Evolutionary conservation across 2,329 filamentous ascomycete genomes (phyloP).

Genomic region (Teratosphaeria zuluensis): DNA sequence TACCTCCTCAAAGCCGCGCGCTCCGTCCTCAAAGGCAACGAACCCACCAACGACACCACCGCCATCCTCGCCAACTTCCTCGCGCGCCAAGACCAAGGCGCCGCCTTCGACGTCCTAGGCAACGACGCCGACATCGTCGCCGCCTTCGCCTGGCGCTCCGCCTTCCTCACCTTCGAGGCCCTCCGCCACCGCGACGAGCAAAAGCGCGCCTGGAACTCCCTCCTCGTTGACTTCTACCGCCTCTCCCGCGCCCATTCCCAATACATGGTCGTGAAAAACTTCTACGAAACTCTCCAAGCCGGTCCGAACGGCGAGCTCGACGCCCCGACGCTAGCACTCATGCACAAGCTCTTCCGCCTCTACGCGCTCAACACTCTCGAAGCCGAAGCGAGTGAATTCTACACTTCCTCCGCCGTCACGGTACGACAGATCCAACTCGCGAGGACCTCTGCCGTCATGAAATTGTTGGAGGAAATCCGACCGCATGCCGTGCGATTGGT

Average conservation of each 20-base stretch:
- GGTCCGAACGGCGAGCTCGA: slow-evolving; percentile 43
- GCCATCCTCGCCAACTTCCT: slow-evolving; percentile 57
- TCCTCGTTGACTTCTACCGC: slow-evolving; percentile 70
- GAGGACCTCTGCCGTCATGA: slow-evolving; percentile 57
- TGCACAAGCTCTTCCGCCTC: slow-evolving; percentile 59
- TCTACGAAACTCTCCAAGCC: slow-evolving; percentile 58
- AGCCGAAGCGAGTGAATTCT: slow-evolving; percentile 62
- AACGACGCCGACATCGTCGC: slow-evolving; percentile 60
- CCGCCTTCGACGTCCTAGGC: slow-evolving; percentile 64
- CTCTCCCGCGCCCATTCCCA: slow-evolving; percentile 66
- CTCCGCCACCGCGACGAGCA: slow-evolving; percentile 64
- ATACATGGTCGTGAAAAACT: slow-evolving; percentile 70
- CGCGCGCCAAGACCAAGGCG: slow-evolving; percentile 56
- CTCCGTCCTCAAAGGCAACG: slow-evolving; percentile 55
- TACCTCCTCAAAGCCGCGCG: slow-evolving; percentile 70
- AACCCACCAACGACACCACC: slow-evolving; percentile 58
- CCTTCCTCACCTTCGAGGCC: slow-evolving; percentile 66
- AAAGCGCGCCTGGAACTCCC: slow-evolving; percentile 67
- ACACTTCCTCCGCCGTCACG: slow-evolving; percentile 57
- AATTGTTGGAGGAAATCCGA: slow-evolving; percentile 59
- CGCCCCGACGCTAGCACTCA: slow-evolving; percentile 45
- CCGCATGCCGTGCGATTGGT: slow-evolving; percentile 64
- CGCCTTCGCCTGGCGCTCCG: slow-evolving; percentile 66
- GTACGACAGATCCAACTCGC: slow-evolving; percentile 64
- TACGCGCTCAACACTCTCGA: slow-evolving; percentile 58